Conservation (phyloP, 108 stramenopile genomes). For the Ochromonas danica region DNA sequence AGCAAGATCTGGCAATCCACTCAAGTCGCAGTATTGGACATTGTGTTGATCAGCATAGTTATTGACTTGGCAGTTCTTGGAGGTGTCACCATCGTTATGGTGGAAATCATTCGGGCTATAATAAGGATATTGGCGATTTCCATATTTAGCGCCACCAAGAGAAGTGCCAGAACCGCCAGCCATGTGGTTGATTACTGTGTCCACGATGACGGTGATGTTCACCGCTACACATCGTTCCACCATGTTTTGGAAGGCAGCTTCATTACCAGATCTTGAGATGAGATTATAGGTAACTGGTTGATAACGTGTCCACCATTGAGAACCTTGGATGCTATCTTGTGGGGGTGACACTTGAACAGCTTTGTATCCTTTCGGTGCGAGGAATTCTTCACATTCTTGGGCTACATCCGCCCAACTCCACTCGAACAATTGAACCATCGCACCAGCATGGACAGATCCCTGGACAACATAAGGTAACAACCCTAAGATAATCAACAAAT, state of each 20-base stretch:
- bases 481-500: no score
- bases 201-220: neutral
- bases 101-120: slow-evolving; percentile 31
- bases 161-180: slow-evolving; percentile 32
- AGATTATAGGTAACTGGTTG: slow-evolving; percentile 32
- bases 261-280: slow-evolving; percentile 18
- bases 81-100: neutral
- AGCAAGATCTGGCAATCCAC: slow-evolving; percentile 21
- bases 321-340: slow-evolving; percentile 11
- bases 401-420: slow-evolving; percentile 33
- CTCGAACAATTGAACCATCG: slow-evolving; percentile 28
- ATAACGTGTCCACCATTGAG: slow-evolving; percentile 35
- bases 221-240: neutral
- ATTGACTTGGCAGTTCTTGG: slow-evolving; percentile 21
- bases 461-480: no score
- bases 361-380: slow-evolving; percentile 20
- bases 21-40: slow-evolving; percentile 33
- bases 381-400: slow-evolving; percentile 25
- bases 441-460: no score
- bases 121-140: neutral
- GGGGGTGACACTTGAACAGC: slow-evolving; percentile 31
- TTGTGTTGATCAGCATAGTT: slow-evolving; percentile 26
- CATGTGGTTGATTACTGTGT: slow-evolving; percentile 36
- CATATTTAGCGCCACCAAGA: slow-evolving; percentile 3
- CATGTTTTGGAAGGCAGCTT: slow-evolving; percentile 7